A percentile compares a stretch with the other conserved stretches of the same genome.
These are phyloP conservation scores for Eremochloa ophiuroides DNA, from an alignment of 176 grass and related monocot genomes.

Conservation along the genomic window DNA sequence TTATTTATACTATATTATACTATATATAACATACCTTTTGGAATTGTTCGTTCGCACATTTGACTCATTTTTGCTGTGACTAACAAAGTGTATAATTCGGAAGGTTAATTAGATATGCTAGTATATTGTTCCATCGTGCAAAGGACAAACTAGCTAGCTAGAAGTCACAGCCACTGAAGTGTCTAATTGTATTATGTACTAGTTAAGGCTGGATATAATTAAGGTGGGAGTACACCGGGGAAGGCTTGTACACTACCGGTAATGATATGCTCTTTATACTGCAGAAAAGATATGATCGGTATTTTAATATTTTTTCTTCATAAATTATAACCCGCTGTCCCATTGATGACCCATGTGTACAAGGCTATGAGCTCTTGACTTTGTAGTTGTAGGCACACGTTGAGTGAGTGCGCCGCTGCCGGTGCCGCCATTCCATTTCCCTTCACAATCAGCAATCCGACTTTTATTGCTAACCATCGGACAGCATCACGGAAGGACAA, in stretches of 20 bases:
- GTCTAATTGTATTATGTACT: not conserved
- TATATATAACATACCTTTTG: not conserved
- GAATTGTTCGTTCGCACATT: not conserved
- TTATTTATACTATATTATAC: not conserved
- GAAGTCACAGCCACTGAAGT: not conserved
- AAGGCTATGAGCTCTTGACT: not conserved
- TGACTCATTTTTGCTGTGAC: not conserved
- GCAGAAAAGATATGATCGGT: not conserved
- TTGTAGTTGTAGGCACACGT: not conserved
- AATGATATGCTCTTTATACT: not conserved
- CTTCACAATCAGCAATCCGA: not conserved
- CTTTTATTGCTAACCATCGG: not conserved
- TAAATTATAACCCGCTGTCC: not conserved
- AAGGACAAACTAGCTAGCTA: not conserved
- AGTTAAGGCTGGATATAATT: not conserved
- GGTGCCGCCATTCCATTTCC: not conserved
- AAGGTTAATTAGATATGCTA: not conserved
- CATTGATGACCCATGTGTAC: not conserved
- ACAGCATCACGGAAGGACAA: not conserved
- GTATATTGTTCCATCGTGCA: too few species aligned
- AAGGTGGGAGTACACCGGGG: not conserved
- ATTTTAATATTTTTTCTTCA: not conserved
- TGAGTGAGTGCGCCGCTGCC: not conserved
- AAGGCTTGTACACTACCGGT: not conserved
- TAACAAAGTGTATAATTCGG: not conserved